Base-by-base conservation (phyloP, 345 rosid species). In the Gossypium arboreum region DNA sequence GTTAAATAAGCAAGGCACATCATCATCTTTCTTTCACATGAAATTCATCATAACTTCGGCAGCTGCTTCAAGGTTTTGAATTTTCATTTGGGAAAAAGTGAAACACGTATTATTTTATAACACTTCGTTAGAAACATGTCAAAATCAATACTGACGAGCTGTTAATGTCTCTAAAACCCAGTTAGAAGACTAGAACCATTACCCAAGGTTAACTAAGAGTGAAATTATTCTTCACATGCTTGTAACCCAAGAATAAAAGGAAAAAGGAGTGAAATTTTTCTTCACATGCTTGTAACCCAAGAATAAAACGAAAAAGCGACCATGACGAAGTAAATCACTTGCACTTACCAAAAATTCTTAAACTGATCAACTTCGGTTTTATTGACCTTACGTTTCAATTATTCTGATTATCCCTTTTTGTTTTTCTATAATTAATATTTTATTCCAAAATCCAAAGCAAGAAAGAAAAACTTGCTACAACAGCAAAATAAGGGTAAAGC, bases 141-240 rank as follows among this genome's bases (percentile, higher is more conserved):
- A 24, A 39, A 24, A 8, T 18, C 68, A 41, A 22, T 9, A 52
- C 2, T 68, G 56, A 24, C 8, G 24, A n/a, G 62, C 34, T 22
- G 62, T 29, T 58, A 58, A 58, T 58, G 62, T 58, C 62, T 58
- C 62, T 24, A 58, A 12, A 58, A 58, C 16, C 62, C 62, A 58
- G 61, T 1, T 58, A 22, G 5, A 58, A 58, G 34, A 29, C 34
- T 11, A 58, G 29, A 58, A 58, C 62, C 62, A 58, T 58, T 58
- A 25, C 7, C 34, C 25, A 59, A 59, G 44, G 12, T 64, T 7
- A 29, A 56, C 34, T 18, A 12, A 22, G 60, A 47, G 39, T 22
- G 27, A 58, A 48, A 73, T 5, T 10, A 3, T 12, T 50, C 34
- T 22, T 41, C 41, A 54, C 6, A 67, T 17, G 27, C 60, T 18